Percentiles rank a stretch among this genome's conserved stretches.
Evolutionary conservation across 1,284 basidiomycete species (phyloP).

Genomic region (Phellinidium pouzarii): DNA sequence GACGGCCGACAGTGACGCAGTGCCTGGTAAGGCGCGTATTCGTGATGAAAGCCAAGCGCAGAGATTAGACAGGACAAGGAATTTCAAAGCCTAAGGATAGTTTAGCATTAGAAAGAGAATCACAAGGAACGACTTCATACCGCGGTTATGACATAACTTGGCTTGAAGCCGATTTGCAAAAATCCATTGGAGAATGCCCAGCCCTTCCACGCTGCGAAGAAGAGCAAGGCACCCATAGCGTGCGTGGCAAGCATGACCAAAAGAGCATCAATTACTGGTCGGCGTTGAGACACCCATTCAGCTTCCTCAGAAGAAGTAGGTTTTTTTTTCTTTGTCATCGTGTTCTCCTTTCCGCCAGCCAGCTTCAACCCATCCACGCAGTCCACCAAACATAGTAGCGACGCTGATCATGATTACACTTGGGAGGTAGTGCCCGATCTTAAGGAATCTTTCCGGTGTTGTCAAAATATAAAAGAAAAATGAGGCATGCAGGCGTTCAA

Average conservation of each 20-base stretch:
- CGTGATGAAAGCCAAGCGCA: slow-evolving; percentile 22
- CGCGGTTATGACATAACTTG: neutral
- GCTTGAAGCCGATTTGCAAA: slow-evolving; percentile 1
- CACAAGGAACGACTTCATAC: slow-evolving; percentile 2
- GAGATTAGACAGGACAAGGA: slow-evolving; percentile 20
- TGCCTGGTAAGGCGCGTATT: slow-evolving; percentile 15
- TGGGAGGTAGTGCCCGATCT: slow-evolving; percentile 86
- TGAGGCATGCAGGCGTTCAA: slow-evolving; percentile 90
- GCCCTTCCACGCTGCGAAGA: slow-evolving; percentile 36
- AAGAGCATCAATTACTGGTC: slow-evolving; percentile 49
- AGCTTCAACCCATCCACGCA: slow-evolving; percentile 64
- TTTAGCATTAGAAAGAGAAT: neutral
- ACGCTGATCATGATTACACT: slow-evolving; percentile 77
- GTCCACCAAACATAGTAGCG: slow-evolving; percentile 75
- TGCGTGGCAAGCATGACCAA: slow-evolving; percentile 50
- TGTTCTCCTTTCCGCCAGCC: slow-evolving; percentile 39
- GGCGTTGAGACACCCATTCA: slow-evolving; percentile 32
- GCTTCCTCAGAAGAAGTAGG: neutral
- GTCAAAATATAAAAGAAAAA: slow-evolving; percentile 93
- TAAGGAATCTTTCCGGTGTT: slow-evolving; percentile 70
- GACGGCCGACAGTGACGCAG: slow-evolving; percentile 40
- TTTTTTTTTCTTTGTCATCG: slow-evolving; percentile 19
- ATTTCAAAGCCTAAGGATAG: slow-evolving; percentile 1
- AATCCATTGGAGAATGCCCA: slow-evolving; percentile 29
- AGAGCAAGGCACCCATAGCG: slow-evolving; percentile 41